Evolutionary conservation across 2,329 filamentous ascomycete genomes (phyloP), one percentile per base, ranked within the genome.

Genomic region (Hawksworthiomyces lignivorus): DNA sequence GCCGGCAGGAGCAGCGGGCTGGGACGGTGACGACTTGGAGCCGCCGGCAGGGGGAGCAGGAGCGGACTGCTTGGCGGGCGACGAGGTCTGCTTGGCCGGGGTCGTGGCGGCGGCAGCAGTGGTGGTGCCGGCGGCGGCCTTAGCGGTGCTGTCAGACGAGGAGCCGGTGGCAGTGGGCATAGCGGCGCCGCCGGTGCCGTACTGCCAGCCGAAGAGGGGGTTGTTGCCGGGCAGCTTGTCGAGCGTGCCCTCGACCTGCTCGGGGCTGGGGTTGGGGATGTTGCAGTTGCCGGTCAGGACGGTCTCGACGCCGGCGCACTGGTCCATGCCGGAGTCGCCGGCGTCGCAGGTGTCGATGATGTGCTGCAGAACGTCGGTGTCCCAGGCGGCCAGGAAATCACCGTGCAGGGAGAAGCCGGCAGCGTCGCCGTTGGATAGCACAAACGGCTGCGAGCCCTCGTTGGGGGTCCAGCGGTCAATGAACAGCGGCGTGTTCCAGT

Each of bases 341-440:
- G 72, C 73, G 52, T 79, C 66, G 65, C 84, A 87, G 38, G 67
- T 74, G 55, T 83, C 69, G 50, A 86, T 78, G 49, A 84, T 82
- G 47, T 73, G 67, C 60, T 83, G 78, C 37, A 86, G 76, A 34
- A 72, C 69, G 21, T 65, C 59, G 47, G 74, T 68, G 50, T 87
- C 77, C 84, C 84, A 88, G 14, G 75, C 83, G 48, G 83, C 77
- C 50, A 84, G 61, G 63, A 88, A 87, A 60, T 88, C 83, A 36
- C 71, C 82, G 61, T 87, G 83, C 46, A 73, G 72, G 52, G 76
- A 77, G 64, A 75, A 86, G 43, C 83, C 84, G 10, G 83, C 84
- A 17, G 70, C 65, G 44, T 88, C 82, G 33, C 82, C 82, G 54
- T 79, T 80, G 49, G 81, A 67, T 32, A 84, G 73, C 41, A 86